phyloP scores from a whole-genome alignment of 129 eudicot species.

The Ambrosia artemisiifolia region DNA sequence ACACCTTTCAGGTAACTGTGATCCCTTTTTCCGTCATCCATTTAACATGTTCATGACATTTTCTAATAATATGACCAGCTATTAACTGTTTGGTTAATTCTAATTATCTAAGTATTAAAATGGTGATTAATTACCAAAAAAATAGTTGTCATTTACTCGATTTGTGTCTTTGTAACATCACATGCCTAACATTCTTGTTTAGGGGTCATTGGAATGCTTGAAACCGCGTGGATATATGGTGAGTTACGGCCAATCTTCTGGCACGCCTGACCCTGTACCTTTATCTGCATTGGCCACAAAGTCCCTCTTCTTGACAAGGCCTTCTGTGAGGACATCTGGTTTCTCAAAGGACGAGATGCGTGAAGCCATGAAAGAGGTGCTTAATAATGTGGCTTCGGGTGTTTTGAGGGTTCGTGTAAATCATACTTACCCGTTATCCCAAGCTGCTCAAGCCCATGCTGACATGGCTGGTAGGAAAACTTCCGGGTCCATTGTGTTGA shows the following conservation, averaged over 20 bases:
- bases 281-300: constrained; percentile 49
- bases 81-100: too few relatives aligned
- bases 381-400: constrained; percentile 52
- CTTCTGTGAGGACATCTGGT: constrained; percentile 52
- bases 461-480: constrained; percentile 69
- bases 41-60: neutral
- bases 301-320: constrained; percentile 65
- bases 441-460: constrained; percentile 69
- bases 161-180: neutral
- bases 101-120: too few relatives aligned
- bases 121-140: too few relatives aligned
- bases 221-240: constrained; percentile 72
- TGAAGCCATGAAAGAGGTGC: constrained; percentile 51
- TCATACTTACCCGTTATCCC: constrained; percentile 61
- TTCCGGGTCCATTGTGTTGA: constrained; percentile 68
- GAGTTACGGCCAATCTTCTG: constrained; percentile 70
- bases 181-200: neutral
- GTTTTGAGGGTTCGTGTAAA: constrained; percentile 58
- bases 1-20: constrained; percentile 59
- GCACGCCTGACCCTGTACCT: constrained; percentile 57
- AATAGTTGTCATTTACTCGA: neutral
- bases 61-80: neutral
- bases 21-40: neutral
- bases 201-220: constrained; percentile 81
- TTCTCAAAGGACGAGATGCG: constrained; percentile 52